Percentiles rank a stretch among this genome's conserved stretches.
These are phyloP conservation scores for Leptodontidium sp. DNA, from an alignment of 2,329 filamentous ascomycete genomes.

Conservation along the genomic window DNA sequence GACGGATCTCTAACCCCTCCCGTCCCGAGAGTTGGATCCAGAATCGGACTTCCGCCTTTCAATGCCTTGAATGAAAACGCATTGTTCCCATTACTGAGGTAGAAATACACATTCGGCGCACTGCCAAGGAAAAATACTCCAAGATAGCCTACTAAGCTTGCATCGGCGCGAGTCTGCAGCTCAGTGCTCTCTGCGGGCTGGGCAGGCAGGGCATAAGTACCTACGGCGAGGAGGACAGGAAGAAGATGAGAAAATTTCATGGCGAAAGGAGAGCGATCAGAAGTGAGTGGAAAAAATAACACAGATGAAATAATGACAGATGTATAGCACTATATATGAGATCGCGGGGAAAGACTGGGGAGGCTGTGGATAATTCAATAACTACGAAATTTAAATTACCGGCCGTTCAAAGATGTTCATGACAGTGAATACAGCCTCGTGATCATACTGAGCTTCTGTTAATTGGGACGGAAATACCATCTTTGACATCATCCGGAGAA, in stretches of 20 bases:
- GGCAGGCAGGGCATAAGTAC: not conserved
- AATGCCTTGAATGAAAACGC: constrained; percentile 57
- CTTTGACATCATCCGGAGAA: not conserved
- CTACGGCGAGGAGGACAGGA: not conserved
- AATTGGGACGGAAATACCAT: not conserved
- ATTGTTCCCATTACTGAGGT: constrained; percentile 61
- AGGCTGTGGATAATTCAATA: not conserved
- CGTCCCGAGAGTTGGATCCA: constrained; percentile 59
- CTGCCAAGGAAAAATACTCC: constrained; percentile 63
- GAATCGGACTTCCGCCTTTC: constrained; percentile 57
- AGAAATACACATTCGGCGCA: constrained; percentile 62
- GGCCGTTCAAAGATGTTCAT: not conserved
- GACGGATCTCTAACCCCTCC: constrained; percentile 61
- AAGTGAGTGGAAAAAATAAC: not conserved
- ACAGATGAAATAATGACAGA: not conserved
- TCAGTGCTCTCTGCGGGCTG: not conserved
- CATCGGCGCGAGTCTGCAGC: constrained; percentile 36
- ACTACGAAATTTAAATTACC: not conserved
- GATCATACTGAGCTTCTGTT: not conserved
- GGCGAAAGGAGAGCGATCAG: not conserved
- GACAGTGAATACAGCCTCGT: not conserved
- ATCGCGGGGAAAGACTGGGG: not conserved
- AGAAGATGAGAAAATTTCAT: not conserved
- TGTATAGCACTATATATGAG: not conserved
- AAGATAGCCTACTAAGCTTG: constrained; percentile 58